Base-by-base conservation (phyloP, 495 filamentous ascomycete species). In the Penicillium mononematosum region DNA sequence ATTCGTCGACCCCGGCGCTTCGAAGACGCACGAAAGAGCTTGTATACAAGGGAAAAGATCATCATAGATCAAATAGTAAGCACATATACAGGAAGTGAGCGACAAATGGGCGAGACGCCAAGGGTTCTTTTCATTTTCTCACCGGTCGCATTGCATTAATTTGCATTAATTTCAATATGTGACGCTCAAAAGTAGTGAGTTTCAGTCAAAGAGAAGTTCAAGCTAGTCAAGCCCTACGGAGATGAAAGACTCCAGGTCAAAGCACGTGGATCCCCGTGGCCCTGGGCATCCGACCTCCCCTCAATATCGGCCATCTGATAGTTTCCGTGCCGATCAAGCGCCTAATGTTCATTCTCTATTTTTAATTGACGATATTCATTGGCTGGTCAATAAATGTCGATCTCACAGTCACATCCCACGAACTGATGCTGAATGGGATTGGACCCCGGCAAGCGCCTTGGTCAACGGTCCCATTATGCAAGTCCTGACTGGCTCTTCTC, bases 251-350 rank as follows among this genome's bases (percentile, higher is more conserved):
- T n/a, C 22, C 44, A 46, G 9, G 12, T 11, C 27, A 29, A 29
- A 20, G 10, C 36, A 39, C n/a, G 36, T 39, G 36, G 36, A 8
- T 8, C 6, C 16, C 6, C 7, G 34, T 36, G 16, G 14, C 34
- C 2, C 45, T 48, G 29, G 11, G 20, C 31, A 31, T 0, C 1
- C 8, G 9, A 27, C 29, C 25, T 5, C 19, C 25, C 5, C 27
- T 42, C 50, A 38, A 42, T 16, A 42, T 9, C 50, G n/a, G 27
- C 50, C 22, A 22, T 34, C 44, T 53, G 39, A 27, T 36, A 22
- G 50, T 22, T 32, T 42, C 50, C 50, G 36, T 44, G 27, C 25
- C 39, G 50, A 45, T 53, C 50, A 53, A 44, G 50, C 50, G 50
- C 50, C 39, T n/a, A 44, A 32, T 32, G 1, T 34, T 22, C 36